Base-by-base conservation (phyloP, 805 yeast genomes). In the Suhomyces xylopsoci region DNA sequence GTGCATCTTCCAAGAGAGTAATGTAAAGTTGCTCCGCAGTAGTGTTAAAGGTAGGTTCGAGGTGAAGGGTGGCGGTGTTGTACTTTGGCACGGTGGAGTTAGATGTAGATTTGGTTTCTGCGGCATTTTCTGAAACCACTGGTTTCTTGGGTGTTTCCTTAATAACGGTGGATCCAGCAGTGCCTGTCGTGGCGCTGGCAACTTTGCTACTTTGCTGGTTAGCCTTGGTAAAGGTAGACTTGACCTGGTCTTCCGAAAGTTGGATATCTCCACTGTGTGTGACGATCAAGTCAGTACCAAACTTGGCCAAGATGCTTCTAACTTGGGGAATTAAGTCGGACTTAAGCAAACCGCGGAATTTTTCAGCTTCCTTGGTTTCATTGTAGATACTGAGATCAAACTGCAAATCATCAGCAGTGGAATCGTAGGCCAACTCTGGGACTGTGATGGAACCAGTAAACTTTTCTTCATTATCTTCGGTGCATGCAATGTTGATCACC, bases 401-500 rank as follows among this genome's bases (percentile, higher is more conserved):
- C 68, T 90, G 97, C 62, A 85, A 87, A 58, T 91, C 97, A 55
- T 87, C 92, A 24, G 73, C 80, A 50, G 87, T 94, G 8, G 96
- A 83, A 68, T 94, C 98, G 70, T 94, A 94, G 6, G 97, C 93
- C 54, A 94, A 80, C 68, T 94, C 99, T 5, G 99, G 99, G 49
- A 94, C 73, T 7, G 84, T 80, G 51, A 94, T 85, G 17, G 87
- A 77, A 26, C 99, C 99, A 45, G 76, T 72, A 48, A 82, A 83
- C 6, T 67, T 70, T 9, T 61, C 66, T 28, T 57, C 52, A 2
- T 70, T 73, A 8, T 68, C 72, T 5, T 61, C 66, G 34, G 54
- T 54, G 5, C 92, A 90, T 7, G 64, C 68, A 61, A 84, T 81
- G n/a, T 76, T 76, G 53, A 92, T 66, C 2, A 80, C 83, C 47